Base-by-base conservation (phyloP, 371 early-diverging fungal genomes). In the Rhizopus arrhizus region DNA sequence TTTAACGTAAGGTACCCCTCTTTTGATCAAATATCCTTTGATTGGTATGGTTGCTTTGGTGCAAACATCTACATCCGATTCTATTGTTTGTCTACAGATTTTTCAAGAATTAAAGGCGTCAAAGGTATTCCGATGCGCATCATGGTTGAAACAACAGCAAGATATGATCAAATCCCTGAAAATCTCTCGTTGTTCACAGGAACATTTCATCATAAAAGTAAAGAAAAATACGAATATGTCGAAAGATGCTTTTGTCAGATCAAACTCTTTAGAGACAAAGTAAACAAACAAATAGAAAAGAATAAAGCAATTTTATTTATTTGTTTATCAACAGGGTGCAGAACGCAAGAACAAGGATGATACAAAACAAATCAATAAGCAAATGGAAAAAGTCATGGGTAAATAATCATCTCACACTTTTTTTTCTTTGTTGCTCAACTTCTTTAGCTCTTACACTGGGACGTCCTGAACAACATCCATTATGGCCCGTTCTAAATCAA, bases 71-170 rank as follows among this genome's bases (percentile, higher is more conserved):
- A 81, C 68, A 59, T 91, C n/a, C 84, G 84, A 40, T 90, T 92
- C 66, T 87, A 90, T 65, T 90, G 91, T 59, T 68, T 92, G 4
- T 91, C 92, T 0, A 92, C 93, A 3, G 93, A 92, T 56, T 92
- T 92, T 62, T 88, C 90, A 15, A 73, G 89, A 12, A 89, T 91
- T 70, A 91, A 92, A 65, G 93, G 93, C 9, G 91, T 92, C 62
- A 92, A 91, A 65, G 93, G 93, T 0, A 91, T 91, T 38, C 90
- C 91, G 11, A 74, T 92, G 56, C 81, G 92, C 5, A 69, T 61
- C 28, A 62, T 61, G 16, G 64, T 78, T 56, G 65, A 70, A 33
- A 71, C 70, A 9, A 58, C 9, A 32, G 49, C 33, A 8, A 32
- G 35, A 6, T 64, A 46, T 15, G 9, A 13, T 3, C 34, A 61